Base-by-base conservation (phyloP, 306 rosid species). In the Fragaria ananassa region DNA sequence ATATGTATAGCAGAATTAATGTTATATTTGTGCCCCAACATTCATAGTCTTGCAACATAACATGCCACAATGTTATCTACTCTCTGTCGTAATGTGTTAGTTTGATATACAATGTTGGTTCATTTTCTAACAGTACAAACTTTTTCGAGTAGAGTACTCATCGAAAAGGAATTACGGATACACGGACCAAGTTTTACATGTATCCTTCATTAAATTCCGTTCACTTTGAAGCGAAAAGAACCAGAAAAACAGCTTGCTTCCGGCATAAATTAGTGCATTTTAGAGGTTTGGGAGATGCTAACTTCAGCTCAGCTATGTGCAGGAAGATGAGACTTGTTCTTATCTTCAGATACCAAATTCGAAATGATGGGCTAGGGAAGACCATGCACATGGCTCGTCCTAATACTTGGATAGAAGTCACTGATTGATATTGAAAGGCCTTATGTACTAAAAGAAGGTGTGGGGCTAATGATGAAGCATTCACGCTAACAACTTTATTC, bases 351-450 rank as follows among this genome's bases (percentile, higher is more conserved):
- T 44, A n/a, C 29, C 25, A 31, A n/a, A n/a, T 62, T n/a, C 37
- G 9, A 63, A 50, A 67, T 67, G 74, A 67, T 53, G 56, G 17
- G 74, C 29, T 58, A 64, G 81, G 83, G 80, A 83, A 84, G 80
- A 69, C 71, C 41, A 54, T 68, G 90, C 90, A 87, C 90, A 87
- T 87, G 90, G 72, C 37, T 23, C 51, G 47, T 76, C 31, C 79
- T 76, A 72, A 75, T 50, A 51, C 57, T 50, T 56, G 37, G 72
- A 35, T 39, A 14, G 72, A 68, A 72, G 69, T 71, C 80, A 71
- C 58, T 74, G 71, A 75, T 70, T 77, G 72, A 42, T 79, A 69
- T 60, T 71, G 31, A 79, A 77, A 71, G 64, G 2, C 63, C 63
- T 66, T 50, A 18, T 34, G 65, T 21, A 45, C 64, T 34, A 68